These are phyloP conservation scores for Macrolepiota fuliginosa DNA, from an alignment of 768 basidiomycete genomes.

Conservation along the genomic window DNA sequence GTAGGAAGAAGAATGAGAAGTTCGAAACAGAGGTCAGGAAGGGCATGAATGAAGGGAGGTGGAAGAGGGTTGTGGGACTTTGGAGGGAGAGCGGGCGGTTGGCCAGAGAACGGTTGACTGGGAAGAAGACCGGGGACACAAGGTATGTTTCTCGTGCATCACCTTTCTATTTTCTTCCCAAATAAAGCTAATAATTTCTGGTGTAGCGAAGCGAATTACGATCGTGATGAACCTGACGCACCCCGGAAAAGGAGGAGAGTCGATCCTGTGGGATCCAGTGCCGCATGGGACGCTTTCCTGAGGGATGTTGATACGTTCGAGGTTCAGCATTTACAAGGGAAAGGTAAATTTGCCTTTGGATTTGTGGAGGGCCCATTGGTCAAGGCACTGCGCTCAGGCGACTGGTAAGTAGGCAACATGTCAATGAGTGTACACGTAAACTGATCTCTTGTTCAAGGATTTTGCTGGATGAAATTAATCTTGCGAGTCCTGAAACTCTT, in stretches of 20 bases:
- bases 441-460: constrained; percentile 52
- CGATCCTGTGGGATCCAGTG: constrained; percentile 35
- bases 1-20: constrained; percentile 83
- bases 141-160: constrained; percentile 21
- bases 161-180: not conserved
- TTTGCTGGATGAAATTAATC: constrained; percentile 93
- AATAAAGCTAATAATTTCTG: not conserved
- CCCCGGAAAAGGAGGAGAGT: constrained; percentile 75
- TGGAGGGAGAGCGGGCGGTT: constrained; percentile 79
- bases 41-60: constrained; percentile 78
- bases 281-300: constrained; percentile 68
- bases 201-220: constrained; percentile 13
- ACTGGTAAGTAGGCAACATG: constrained; percentile 66
- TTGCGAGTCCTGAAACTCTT: constrained; percentile 91
- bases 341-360: constrained; percentile 88
- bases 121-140: constrained; percentile 24
- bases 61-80: constrained; percentile 78
- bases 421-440: not conserved
- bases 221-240: constrained; percentile 26
- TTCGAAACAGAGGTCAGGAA: constrained; percentile 81
- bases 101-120: constrained; percentile 61
- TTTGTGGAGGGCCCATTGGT: constrained; percentile 97
- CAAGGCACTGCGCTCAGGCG: constrained; percentile 80
- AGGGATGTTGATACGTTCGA: constrained; percentile 77
- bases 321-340: constrained; percentile 81